Base-by-base conservation (phyloP, 768 basidiomycete genomes). In the Russula sp. region DNA sequence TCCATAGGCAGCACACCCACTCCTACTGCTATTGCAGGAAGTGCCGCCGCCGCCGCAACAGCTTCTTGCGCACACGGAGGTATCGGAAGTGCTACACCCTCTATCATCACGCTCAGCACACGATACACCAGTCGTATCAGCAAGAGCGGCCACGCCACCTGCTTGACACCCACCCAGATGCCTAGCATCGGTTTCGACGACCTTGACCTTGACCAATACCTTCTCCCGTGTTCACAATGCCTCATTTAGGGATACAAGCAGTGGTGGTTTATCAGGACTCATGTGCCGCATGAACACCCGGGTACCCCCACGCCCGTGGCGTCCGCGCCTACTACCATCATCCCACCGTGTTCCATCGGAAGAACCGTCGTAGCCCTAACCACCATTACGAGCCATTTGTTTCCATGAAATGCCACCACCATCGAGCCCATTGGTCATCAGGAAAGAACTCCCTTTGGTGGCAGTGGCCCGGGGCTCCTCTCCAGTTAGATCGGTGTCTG, bases 171-270 rank as follows among this genome's bases (percentile, higher is more conserved):
- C 8, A 14, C 6, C 52, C 32, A 50, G 54, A 48, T 54, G 54
- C 32, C 59, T 22, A n/a, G 40, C 53, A 22, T 51, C 54, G 5
- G 48, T 38, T 8, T 51, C 53, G 16, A 46, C 49, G 1, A 20
- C 64, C 14, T 40, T 65, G 20, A 24, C 42, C 9, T 44, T n/a
- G 44, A 46, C 44, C 11, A 18, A 46, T 10, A n/a, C 20, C 22
- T 57, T 61, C 32, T 61, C 59, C 6, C 59, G 49, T 0, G 11
- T 30, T 16, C 40, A 65, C 28, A 60, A 61, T 40, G 18, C 8
- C 30, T 36, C 64, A 18, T 4, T 14, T 7, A 13, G 30, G 5
- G 30, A 58, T 20, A 22, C n/a, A 10, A 42, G 5, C 11, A 26
- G 38, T 20, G n/a, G 24, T 14, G 16, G 49, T 9, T n/a, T 36